phyloP scores from a whole-genome alignment of 2,329 filamentous ascomycete species.

The Phaeoacremonium minimum region DNA sequence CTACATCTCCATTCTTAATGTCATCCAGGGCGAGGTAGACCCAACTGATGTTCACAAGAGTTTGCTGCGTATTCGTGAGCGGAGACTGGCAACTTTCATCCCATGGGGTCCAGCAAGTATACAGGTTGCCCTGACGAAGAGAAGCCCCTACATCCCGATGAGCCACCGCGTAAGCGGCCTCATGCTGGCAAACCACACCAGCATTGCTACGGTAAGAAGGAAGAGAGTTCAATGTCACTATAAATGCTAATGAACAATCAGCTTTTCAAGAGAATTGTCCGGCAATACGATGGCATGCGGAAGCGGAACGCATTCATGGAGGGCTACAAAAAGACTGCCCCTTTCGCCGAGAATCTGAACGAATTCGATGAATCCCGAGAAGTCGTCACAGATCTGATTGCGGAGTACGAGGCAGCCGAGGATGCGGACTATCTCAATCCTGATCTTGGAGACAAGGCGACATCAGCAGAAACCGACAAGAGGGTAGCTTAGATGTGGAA shows the following conservation, averaged over 20 bases:
- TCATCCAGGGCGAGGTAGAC: slow-evolving; percentile 97
- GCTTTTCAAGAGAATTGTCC: slow-evolving; percentile 89
- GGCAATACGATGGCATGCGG: slow-evolving; percentile 88
- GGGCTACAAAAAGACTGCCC: slow-evolving; percentile 90
- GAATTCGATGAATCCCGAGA: slow-evolving; percentile 95
- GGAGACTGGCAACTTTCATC: slow-evolving; percentile 91
- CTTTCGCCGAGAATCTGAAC: slow-evolving; percentile 84
- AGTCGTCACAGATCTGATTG: slow-evolving; percentile 85
- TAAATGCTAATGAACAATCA: slow-evolving; percentile 20
- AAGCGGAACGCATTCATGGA: slow-evolving; percentile 98
- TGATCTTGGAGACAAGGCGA: slow-evolving; percentile 50
- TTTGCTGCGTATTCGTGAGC: slow-evolving; percentile 88
- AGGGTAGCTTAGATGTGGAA: slow-evolving; percentile 39
- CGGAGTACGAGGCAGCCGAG: slow-evolving; percentile 95
- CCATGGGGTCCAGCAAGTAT: slow-evolving; percentile 98
- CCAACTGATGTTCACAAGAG: slow-evolving; percentile 99
- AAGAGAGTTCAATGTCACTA: not conserved
- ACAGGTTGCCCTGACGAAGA: slow-evolving; percentile 93
- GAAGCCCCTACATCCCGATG: slow-evolving; percentile 92
- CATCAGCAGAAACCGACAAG: slow-evolving; percentile 49
- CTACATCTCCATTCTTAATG: slow-evolving; percentile 98
- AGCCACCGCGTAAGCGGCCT: slow-evolving; percentile 91
- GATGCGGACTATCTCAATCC: slow-evolving; percentile 84
- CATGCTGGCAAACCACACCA: slow-evolving; percentile 98
- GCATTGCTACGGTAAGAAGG: slow-evolving; percentile 73